phyloP scores from a whole-genome alignment of 768 basidiomycete genomes.

The Suillus placidus region DNA sequence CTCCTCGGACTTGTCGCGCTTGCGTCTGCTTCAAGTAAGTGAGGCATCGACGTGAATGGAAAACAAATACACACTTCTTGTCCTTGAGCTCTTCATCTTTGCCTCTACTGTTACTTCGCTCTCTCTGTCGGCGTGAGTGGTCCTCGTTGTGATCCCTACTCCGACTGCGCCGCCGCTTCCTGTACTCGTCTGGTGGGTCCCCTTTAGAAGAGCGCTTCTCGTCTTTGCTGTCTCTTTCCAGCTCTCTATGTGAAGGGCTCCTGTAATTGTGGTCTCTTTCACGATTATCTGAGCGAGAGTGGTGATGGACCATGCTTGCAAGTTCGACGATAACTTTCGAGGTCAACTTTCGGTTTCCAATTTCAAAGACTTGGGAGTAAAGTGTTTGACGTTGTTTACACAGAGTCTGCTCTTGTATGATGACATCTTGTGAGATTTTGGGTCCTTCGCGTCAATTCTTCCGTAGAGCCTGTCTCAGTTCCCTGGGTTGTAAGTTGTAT shows the following conservation, averaged over 20 bases:
- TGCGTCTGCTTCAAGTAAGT: slow-evolving; percentile 55
- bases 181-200: slow-evolving; percentile 32
- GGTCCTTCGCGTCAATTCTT: not conserved
- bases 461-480: not conserved
- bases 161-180: slow-evolving; percentile 34
- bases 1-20: slow-evolving; percentile 86
- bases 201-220: slow-evolving; percentile 36
- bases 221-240: slow-evolving; percentile 19
- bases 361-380: not conserved
- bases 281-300: slow-evolving; percentile 47
- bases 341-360: not conserved
- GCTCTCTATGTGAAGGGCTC: slow-evolving; percentile 29
- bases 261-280: slow-evolving; percentile 34
- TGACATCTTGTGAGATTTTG: not conserved
- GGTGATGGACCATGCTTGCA: slow-evolving; percentile 45
- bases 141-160: slow-evolving; percentile 35
- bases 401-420: not conserved
- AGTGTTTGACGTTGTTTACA: not conserved
- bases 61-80: slow-evolving; percentile 48
- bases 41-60: not conserved
- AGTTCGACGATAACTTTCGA: not conserved
- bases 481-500: not conserved
- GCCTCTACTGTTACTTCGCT: slow-evolving; percentile 23
- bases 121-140: slow-evolving; percentile 30
- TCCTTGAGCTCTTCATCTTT: slow-evolving; percentile 39